Percentiles rank a stretch among this genome's conserved stretches.
phyloP scores from a whole-genome alignment of 768 basidiomycete species.

The Kwoniella shandongensis region DNA sequence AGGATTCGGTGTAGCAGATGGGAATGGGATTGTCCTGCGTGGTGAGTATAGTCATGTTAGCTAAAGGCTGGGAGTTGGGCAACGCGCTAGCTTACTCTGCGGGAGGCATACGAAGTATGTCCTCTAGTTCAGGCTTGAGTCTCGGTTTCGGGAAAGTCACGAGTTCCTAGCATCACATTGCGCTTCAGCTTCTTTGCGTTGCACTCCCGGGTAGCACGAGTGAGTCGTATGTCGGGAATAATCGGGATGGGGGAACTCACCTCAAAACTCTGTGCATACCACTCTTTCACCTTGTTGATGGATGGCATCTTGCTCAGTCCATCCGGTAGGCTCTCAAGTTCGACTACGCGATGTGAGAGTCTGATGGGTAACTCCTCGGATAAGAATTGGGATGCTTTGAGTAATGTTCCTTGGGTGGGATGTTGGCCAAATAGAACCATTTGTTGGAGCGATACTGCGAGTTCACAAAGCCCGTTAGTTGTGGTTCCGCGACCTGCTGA shows the following conservation, averaged over 20 bases:
- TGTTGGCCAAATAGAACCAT: slow-evolving; percentile 98
- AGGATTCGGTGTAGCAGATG: slow-evolving; percentile 57
- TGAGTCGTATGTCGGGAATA: not conserved
- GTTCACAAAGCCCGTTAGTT: not conserved
- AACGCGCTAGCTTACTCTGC: slow-evolving; percentile 54
- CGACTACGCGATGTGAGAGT: slow-evolving; percentile 91
- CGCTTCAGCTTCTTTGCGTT: not conserved
- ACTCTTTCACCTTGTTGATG: slow-evolving; percentile 89
- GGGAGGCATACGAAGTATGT: slow-evolving; percentile 56
- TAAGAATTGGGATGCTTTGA: slow-evolving; percentile 63
- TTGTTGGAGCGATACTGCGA: slow-evolving; percentile 84
- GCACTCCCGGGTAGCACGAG: not conserved
- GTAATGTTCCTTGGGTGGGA: slow-evolving; percentile 86
- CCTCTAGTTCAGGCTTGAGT: slow-evolving; percentile 67
- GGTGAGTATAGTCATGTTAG: too few species aligned
- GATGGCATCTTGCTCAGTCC: slow-evolving; percentile 86
- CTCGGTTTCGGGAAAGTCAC: slow-evolving; percentile 78
- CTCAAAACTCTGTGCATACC: slow-evolving; percentile 99
- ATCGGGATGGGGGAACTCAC: slow-evolving; percentile 58
- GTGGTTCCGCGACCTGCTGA: not conserved
- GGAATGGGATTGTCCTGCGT: slow-evolving; percentile 69
- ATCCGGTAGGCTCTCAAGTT: slow-evolving; percentile 90
- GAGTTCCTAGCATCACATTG: slow-evolving; percentile 68
- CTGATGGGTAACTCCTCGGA: slow-evolving; percentile 91
- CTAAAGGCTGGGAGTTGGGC: too few species aligned